Evolutionary conservation across 2,329 filamentous ascomycete genomes (phyloP).

Genomic region (Mycosphaerella sp.): DNA sequence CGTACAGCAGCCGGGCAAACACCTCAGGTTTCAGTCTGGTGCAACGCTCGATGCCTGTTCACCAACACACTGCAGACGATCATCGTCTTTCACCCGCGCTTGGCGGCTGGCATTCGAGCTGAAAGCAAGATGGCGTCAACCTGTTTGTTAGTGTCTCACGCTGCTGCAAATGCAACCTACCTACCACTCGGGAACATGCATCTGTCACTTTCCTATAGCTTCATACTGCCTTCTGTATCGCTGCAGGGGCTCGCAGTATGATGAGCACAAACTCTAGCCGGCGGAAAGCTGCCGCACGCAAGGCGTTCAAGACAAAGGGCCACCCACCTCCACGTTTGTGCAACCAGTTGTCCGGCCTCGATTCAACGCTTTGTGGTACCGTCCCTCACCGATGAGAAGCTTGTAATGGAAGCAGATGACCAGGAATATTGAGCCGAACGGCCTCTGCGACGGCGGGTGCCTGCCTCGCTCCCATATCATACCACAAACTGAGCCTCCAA

Average conservation of each 20-base stretch:
- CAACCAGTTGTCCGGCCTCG: not conserved
- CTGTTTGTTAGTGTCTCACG: slow-evolving; percentile 1
- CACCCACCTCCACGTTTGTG: slow-evolving; percentile 4
- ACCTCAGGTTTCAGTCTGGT: slow-evolving; percentile 5
- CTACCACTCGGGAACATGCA: slow-evolving; percentile 7
- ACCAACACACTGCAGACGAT: not conserved
- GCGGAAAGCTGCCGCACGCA: slow-evolving; percentile 4
- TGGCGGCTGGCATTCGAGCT: slow-evolving; percentile 2
- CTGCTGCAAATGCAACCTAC: slow-evolving; percentile 10
- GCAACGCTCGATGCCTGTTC: slow-evolving; percentile 1
- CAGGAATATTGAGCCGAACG: not conserved
- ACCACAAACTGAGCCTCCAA: not conserved
- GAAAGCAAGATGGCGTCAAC: slow-evolving; percentile 7
- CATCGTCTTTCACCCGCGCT: not conserved
- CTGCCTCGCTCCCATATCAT: not conserved
- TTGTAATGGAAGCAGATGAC: not conserved
- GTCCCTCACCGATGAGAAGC: not conserved
- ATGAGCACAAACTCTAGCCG: not conserved
- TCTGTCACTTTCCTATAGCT: slow-evolving; percentile 10
- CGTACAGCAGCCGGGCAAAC: not conserved
- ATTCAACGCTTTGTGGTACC: not conserved
- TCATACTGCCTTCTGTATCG: not conserved
- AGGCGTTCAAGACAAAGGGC: slow-evolving; percentile 7
- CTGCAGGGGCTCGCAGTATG: slow-evolving; percentile 9
- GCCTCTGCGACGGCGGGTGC: not conserved